These are phyloP conservation scores for Typha latifolia DNA, from an alignment of 176 grass and related monocot species.

Conservation along the genomic window DNA sequence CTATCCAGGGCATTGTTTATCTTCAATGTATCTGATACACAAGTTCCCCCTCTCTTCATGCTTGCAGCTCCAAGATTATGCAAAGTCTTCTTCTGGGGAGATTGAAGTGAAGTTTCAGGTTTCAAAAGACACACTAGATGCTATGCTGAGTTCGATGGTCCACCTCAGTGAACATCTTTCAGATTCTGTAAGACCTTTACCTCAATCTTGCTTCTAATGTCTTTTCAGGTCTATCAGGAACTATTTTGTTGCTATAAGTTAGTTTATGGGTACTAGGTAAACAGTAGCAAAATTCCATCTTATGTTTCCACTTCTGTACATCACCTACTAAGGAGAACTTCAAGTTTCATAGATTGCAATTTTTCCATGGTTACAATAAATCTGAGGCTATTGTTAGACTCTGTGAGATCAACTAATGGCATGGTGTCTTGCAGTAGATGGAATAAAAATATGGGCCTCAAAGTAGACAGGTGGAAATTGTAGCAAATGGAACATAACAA, in stretches of 20 bases:
- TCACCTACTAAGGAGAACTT: neutral
- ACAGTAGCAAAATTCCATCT: neutral
- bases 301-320: neutral
- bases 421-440: too few species aligned
- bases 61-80: constrained; percentile 19
- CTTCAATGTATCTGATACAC: neutral
- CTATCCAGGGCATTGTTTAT: neutral
- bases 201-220: neutral
- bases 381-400: too few species aligned
- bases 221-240: neutral
- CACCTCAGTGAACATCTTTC: constrained; percentile 7
- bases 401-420: too few species aligned
- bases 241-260: neutral
- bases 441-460: too few species aligned
- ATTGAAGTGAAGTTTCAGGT: constrained; percentile 27
- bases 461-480: too few species aligned
- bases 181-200: constrained; percentile 10
- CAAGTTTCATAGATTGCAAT: neutral
- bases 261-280: neutral
- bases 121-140: constrained; percentile 25
- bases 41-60: neutral
- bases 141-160: constrained; percentile 11
- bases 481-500: too few species aligned
- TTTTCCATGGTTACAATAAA: neutral
- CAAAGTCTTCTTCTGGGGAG: constrained; percentile 15